phyloP scores from a whole-genome alignment of 2,329 filamentous ascomycete genomes.

The Myriosclerotinia scirpicola region DNA sequence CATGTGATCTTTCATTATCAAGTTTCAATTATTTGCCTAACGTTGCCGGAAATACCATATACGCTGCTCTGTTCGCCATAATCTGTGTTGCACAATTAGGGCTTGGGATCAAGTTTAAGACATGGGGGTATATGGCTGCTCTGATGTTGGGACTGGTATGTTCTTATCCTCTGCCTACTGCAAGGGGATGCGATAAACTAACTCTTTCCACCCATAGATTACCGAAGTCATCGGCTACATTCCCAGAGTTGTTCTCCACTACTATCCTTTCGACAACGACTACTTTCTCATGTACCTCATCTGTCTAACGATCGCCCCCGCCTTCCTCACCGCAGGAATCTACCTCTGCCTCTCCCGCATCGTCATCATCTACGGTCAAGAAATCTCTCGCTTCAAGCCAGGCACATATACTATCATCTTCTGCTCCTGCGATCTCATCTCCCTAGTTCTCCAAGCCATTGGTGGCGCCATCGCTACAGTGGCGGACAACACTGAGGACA shows the following conservation, averaged over 20 bases:
- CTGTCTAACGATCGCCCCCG: constrained; percentile 44
- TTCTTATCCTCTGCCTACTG: not conserved
- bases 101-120: constrained; percentile 53
- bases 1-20: constrained; percentile 54
- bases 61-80: constrained; percentile 51
- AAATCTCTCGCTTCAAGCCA: constrained; percentile 49
- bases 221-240: constrained; percentile 50
- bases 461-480: constrained; percentile 57
- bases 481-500: constrained; percentile 39
- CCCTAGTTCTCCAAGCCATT: constrained; percentile 58
- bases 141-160: constrained; percentile 50
- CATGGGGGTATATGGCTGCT: constrained; percentile 55
- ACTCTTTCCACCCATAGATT: not conserved
- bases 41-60: constrained; percentile 56
- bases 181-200: not conserved
- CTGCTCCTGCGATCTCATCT: constrained; percentile 55
- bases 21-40: constrained; percentile 58
- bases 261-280: constrained; percentile 54
- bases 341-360: constrained; percentile 57
- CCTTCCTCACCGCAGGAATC: constrained; percentile 60
- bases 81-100: constrained; percentile 46
- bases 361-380: constrained; percentile 46
- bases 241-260: constrained; percentile 51
- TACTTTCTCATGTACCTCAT: constrained; percentile 62
- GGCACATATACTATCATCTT: constrained; percentile 51